A percentile compares a stretch with the other conserved stretches of the same genome.
These are phyloP conservation scores for Tetradesmus obliquus DNA, from an alignment of 139 green algal species.

Conservation along the genomic window DNA sequence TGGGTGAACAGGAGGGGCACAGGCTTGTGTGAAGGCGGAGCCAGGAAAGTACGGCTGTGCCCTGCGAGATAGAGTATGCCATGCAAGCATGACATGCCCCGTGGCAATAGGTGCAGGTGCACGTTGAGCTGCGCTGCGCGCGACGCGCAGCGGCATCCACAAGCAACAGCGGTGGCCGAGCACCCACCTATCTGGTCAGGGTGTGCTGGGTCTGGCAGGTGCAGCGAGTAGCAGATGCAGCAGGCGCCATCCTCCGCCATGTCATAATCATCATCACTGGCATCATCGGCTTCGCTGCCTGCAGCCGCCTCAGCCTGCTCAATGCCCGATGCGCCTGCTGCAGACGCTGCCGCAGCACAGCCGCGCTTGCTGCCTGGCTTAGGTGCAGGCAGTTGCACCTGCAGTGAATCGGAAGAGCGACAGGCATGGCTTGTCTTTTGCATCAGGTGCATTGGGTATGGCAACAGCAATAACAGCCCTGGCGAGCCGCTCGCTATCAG, in stretches of 20 bases:
- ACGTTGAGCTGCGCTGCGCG: too few relatives aligned
- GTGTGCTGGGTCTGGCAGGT: conserved; percentile 21
- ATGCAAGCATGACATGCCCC: too few relatives aligned
- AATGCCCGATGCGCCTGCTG: background rate
- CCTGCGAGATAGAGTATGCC: too few relatives aligned
- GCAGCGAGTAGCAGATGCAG: conserved; percentile 41
- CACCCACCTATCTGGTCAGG: conserved; percentile 25
- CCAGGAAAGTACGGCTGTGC: too few relatives aligned
- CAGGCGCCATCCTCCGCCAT: conserved; percentile 6
- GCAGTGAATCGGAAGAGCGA: background rate
- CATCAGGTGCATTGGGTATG: background rate
- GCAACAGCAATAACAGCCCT: too few relatives aligned
- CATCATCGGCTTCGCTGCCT: background rate
- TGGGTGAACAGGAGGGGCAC: conserved; percentile 3
- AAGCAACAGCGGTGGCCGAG: background rate
- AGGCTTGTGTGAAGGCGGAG: background rate
- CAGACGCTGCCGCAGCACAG: conserved; percentile 13
- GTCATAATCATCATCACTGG: background rate
- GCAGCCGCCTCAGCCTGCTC: background rate
- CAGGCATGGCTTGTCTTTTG: background rate
- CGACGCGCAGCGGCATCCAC: too few relatives aligned
- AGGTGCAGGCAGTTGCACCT: conserved; percentile 18
- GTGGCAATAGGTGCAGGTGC: too few relatives aligned
- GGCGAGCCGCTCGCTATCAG: too few relatives aligned
- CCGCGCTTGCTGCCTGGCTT: conserved; percentile 16